A percentile compares a stretch with the other conserved stretches of the same genome.
Conservation (phyloP, 768 basidiomycete species). For the Amanita jacksonii region DNA sequence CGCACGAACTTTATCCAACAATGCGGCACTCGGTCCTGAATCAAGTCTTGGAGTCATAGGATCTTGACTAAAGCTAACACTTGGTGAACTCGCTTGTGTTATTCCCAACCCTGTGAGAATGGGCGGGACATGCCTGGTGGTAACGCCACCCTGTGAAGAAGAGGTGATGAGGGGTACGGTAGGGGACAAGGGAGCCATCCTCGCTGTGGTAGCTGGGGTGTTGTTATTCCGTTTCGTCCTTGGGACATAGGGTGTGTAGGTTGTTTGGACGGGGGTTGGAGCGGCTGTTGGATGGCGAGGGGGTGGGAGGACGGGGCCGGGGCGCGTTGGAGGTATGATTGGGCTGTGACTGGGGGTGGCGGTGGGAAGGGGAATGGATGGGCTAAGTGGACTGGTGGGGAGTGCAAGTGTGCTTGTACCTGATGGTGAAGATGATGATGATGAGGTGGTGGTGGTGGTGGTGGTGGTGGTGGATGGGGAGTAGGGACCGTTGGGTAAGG, state of each 20-base stretch:
- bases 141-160: slow-evolving; percentile 44
- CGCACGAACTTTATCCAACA: slow-evolving; percentile 85
- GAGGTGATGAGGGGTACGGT: slow-evolving; percentile 69
- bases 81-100: no score
- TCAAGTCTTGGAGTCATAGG: slow-evolving; percentile 22
- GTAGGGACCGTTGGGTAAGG: slow-evolving; percentile 19
- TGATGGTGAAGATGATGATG: slow-evolving; percentile 29
- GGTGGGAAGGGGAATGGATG: slow-evolving; percentile 10
- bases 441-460: slow-evolving; percentile 24
- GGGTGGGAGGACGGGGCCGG: slow-evolving; percentile 26
- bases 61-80: no score
- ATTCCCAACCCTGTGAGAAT: no score
- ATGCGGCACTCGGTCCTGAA: slow-evolving; percentile 57
- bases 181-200: no score
- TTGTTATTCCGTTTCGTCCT: slow-evolving; percentile 41
- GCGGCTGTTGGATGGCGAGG: slow-evolving; percentile 38
- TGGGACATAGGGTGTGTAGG: slow-evolving; percentile 79
- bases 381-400: no score
- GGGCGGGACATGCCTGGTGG: slow-evolving; percentile 28
- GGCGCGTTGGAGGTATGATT: slow-evolving; percentile 18
- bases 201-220: no score
- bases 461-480: slow-evolving; percentile 6
- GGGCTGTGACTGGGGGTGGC: slow-evolving; percentile 2
- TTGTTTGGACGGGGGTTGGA: slow-evolving; percentile 42
- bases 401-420: slow-evolving; percentile 20